Evolutionary conservation across 2,329 filamentous ascomycete genomes (phyloP), one percentile per base, ranked within the genome.

Genomic region (Fusarium agapanthi): DNA sequence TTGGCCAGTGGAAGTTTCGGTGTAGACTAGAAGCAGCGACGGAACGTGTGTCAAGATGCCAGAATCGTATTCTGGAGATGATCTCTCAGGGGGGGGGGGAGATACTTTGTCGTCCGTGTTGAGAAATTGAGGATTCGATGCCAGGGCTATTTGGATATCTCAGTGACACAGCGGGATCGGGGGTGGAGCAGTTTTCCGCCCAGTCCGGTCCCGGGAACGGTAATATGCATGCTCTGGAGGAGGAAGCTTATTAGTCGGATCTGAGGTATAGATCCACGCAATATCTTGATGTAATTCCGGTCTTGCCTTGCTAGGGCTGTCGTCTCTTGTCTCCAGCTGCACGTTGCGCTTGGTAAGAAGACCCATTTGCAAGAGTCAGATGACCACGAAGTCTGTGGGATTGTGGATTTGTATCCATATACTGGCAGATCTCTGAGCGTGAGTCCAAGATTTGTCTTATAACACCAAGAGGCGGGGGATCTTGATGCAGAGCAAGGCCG

Each of bases 131-230:
- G 34, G 18, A 41, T 38, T 37, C 43, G 12, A 43, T 55, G 13
- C 45, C 59, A 51, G 47, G 47, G 61, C 48, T 71, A 24, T 68
- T 41, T 48, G 53, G 47, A 68, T 73, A 65, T 73, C 50, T 54
- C 61, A 41, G 51, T 57, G 53, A 69, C 41, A 57, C 53, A 48
- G 56, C 66, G 65, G 56, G 63, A 53, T 48, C 34, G n/a, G 54
- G 54, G 51, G 65, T 63, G 71, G 75, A 71, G 61, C 43, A 41
- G 9, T 35, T 48, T 53, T 55, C 62, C 48, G 48, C 71, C 69
- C 73, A 76, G 71, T 77, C 73, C 73, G 67, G 75, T 53, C 65
- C 70, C 65, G 69, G 75, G 63, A 28, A 74, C 57, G 69, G 53
- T 18, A 69, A 57, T n/a, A 72, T 65, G 72, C 72, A 74, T 77